Conservation (phyloP, 768 basidiomycete species). For the Hericium rajendrae region DNA sequence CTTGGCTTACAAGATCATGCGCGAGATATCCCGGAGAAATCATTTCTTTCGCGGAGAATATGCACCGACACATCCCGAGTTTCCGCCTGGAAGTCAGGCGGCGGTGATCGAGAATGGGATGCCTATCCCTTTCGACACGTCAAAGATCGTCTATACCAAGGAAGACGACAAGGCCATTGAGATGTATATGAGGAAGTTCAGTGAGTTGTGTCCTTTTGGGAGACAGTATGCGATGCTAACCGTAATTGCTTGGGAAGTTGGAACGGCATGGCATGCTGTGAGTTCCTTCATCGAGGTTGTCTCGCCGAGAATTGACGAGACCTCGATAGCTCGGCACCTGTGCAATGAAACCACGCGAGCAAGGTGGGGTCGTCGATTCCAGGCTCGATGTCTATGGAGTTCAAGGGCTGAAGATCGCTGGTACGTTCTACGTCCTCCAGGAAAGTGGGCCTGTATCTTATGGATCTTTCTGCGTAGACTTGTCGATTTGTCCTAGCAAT, state of each 20-base stretch:
- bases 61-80: neutral
- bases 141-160: conserved; percentile 23
- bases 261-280: conserved; percentile 7
- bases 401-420: conserved; percentile 43
- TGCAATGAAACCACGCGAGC: conserved; percentile 52
- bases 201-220: neutral
- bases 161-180: conserved; percentile 28
- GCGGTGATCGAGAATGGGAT: conserved; percentile 4
- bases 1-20: conserved; percentile 43
- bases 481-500: conserved; percentile 32
- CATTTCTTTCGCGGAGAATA: conserved; percentile 22
- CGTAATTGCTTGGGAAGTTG: neutral
- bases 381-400: conserved; percentile 57
- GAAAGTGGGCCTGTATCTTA: neutral
- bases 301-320: neutral
- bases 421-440: neutral
- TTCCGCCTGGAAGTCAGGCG: neutral
- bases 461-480: conserved; percentile 12
- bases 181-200: conserved; percentile 14
- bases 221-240: neutral
- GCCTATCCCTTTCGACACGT: conserved; percentile 18
- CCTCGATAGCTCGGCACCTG: conserved; percentile 47
- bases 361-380: conserved; percentile 53
- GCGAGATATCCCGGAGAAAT: conserved; percentile 48
- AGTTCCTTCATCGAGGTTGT: neutral